phyloP scores from a whole-genome alignment of 176 grass and related monocot genomes.

The Cocos nucifera region DNA sequence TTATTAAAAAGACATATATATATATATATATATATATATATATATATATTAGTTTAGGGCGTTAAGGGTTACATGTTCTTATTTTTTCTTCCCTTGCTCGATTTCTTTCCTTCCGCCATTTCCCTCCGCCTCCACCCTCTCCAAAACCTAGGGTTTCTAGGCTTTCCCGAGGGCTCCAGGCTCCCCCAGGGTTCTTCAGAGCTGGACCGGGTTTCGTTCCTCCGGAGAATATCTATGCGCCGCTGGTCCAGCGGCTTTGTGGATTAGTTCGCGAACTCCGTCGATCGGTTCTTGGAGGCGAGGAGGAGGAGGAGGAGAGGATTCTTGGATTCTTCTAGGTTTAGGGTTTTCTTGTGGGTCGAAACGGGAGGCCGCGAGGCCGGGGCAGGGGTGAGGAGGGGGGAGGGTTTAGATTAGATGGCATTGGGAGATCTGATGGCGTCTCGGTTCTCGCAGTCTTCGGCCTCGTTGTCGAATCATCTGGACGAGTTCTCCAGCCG shows the following conservation, averaged over 20 bases:
- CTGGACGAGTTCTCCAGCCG: slow-evolving; percentile 21
- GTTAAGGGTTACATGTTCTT: background rate
- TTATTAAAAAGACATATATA: no score
- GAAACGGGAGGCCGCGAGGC: background rate
- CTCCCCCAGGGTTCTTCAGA: background rate
- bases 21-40: no score
- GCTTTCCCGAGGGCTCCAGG: background rate
- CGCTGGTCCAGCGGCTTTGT: slow-evolving; percentile 27
- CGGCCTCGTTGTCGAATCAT: slow-evolving; percentile 28
- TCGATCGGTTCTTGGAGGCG: background rate
- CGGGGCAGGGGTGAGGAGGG: background rate
- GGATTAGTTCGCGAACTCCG: slow-evolving; percentile 2
- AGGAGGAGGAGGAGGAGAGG: slow-evolving; percentile 6
- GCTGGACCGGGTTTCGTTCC: slow-evolving; percentile 22
- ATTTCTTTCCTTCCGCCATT: slow-evolving; percentile 3
- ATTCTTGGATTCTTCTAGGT: slow-evolving; percentile 5
- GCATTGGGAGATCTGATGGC: slow-evolving; percentile 99
- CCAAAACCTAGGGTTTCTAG: slow-evolving; percentile 25
- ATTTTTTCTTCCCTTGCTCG: background rate
- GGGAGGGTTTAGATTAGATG: slow-evolving; percentile 43
- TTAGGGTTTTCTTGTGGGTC: background rate
- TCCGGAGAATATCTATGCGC: slow-evolving; percentile 30
- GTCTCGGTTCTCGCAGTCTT: slow-evolving; percentile 57
- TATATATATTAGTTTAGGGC: no score
- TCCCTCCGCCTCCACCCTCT: slow-evolving; percentile 8